These are phyloP conservation scores for Neofusicoccum ribis DNA, from an alignment of 2,329 filamentous ascomycete species.

Conservation along the genomic window DNA sequence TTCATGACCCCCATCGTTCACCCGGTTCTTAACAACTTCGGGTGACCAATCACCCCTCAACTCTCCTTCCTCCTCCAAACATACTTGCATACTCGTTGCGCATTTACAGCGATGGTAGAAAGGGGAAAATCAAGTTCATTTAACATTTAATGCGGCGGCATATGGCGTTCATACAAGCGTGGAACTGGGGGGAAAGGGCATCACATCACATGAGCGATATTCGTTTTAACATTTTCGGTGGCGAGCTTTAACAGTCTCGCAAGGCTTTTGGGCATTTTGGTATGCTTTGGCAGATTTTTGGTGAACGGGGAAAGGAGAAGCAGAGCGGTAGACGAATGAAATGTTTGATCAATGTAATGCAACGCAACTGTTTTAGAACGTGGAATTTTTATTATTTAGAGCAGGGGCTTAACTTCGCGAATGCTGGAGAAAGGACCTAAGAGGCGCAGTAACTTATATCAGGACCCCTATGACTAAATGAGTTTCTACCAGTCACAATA, in stretches of 20 bases:
- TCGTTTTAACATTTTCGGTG: slow-evolving; percentile 7
- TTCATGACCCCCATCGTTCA: neutral
- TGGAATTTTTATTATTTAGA: too few relatives aligned
- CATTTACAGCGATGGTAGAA: slow-evolving; percentile 13
- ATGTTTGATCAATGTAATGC: too few relatives aligned
- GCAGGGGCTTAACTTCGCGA: too few relatives aligned
- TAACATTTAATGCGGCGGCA: neutral
- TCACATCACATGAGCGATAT: neutral
- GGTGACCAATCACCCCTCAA: neutral
- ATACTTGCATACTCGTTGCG: neutral
- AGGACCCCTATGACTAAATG: too few relatives aligned
- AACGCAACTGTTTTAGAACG: too few relatives aligned
- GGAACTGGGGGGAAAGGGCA: neutral
- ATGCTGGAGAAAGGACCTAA: too few relatives aligned
- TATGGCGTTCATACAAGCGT: slow-evolving; percentile 2
- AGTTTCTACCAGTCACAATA: too few relatives aligned
- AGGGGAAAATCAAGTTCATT: neutral
- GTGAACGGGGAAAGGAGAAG: too few relatives aligned
- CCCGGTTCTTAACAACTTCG: slow-evolving; percentile 9
- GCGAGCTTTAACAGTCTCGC: slow-evolving; percentile 14
- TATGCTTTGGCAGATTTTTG: too few relatives aligned
- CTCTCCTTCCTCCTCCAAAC: neutral
- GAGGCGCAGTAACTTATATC: too few relatives aligned
- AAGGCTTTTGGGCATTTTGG: neutral
- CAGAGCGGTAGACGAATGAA: too few relatives aligned